Evolutionary conservation across 352 stramenopile genomes (phyloP).

Genomic region (Phytophthora parvispora): DNA sequence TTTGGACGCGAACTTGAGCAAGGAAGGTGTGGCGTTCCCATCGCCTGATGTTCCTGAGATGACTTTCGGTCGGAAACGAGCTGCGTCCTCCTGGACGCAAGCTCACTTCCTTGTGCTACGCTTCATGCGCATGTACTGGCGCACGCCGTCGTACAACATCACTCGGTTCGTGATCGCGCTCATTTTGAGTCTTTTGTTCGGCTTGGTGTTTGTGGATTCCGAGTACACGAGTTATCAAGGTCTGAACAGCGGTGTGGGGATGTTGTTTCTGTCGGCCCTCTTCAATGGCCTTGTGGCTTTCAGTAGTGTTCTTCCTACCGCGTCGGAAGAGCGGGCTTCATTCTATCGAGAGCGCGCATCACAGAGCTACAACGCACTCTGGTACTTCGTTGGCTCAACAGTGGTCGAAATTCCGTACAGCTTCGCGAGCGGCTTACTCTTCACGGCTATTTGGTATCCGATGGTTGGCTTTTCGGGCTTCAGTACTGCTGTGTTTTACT

Average conservation of each 20-base stretch:
- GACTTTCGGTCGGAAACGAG: slow-evolving; percentile 49
- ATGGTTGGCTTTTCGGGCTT: slow-evolving; percentile 52
- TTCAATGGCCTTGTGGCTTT: slow-evolving; percentile 85
- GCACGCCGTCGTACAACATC: slow-evolving; percentile 85
- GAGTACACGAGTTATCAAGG: slow-evolving; percentile 53
- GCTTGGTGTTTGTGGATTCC: slow-evolving; percentile 67
- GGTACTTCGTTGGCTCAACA: slow-evolving; percentile 59
- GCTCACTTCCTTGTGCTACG: slow-evolving; percentile 38
- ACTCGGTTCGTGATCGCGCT: slow-evolving; percentile 66
- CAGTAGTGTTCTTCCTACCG: slow-evolving; percentile 70
- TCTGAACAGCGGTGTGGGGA: slow-evolving; percentile 60
- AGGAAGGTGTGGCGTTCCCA: slow-evolving; percentile 43
- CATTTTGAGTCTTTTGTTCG: slow-evolving; percentile 69
- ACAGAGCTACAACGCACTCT: slow-evolving; percentile 78
- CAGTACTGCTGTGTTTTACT: slow-evolving; percentile 49
- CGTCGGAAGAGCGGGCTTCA: slow-evolving; percentile 80
- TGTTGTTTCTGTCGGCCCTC: slow-evolving; percentile 84
- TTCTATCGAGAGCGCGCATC: slow-evolving; percentile 71
- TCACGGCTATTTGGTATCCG: slow-evolving; percentile 55
- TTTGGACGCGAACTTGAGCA: slow-evolving; percentile 41
- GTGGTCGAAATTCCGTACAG: slow-evolving; percentile 73
- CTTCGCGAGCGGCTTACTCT: slow-evolving; percentile 46
- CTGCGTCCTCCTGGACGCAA: slow-evolving; percentile 28
- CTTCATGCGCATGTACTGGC: slow-evolving; percentile 78
- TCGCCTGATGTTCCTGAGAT: slow-evolving; percentile 37